Conservation (phyloP, 352 stramenopile genomes). For the Pythium catenulatum region DNA sequence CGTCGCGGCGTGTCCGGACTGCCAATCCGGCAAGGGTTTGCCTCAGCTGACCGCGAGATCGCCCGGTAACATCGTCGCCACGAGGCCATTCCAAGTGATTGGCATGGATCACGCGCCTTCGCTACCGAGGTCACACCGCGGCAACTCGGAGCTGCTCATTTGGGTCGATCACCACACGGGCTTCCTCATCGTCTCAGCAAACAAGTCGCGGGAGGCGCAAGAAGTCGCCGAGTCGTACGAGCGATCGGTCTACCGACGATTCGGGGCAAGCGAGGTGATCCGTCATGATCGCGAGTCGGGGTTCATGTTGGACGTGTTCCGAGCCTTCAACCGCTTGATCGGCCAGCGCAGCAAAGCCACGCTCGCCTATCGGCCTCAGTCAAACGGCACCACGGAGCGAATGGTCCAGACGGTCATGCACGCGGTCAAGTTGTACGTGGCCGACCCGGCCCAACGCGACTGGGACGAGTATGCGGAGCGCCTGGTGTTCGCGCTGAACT, state of each 20-base stretch:
- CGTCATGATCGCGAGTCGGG: constrained; percentile 46
- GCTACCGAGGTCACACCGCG: constrained; percentile 45
- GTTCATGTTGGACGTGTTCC: constrained; percentile 45
- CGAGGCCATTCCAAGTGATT: constrained; percentile 55
- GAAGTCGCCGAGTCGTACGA: constrained; percentile 58
- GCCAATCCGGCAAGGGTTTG: too few species aligned
- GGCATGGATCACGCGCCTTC: constrained; percentile 63
- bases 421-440: constrained; percentile 44
- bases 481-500: constrained; percentile 57
- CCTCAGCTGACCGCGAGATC: background rate
- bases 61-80: constrained; percentile 43
- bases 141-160: constrained; percentile 63
- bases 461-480: constrained; percentile 53
- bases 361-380: constrained; percentile 41
- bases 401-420: constrained; percentile 49
- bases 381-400: constrained; percentile 43
- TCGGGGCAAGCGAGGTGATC: constrained; percentile 33
- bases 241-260: constrained; percentile 27
- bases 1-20: too few species aligned
- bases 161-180: constrained; percentile 53
- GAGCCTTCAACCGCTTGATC: constrained; percentile 42
- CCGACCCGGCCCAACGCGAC: constrained; percentile 31
- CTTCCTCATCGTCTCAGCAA: constrained; percentile 45
- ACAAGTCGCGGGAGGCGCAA: constrained; percentile 29
- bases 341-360: constrained; percentile 22